Percentiles rank a stretch among this genome's conserved stretches.
These are phyloP conservation scores for Xanthoparmelia taractica DNA, from an alignment of 495 filamentous ascomycete species.

Conservation along the genomic window DNA sequence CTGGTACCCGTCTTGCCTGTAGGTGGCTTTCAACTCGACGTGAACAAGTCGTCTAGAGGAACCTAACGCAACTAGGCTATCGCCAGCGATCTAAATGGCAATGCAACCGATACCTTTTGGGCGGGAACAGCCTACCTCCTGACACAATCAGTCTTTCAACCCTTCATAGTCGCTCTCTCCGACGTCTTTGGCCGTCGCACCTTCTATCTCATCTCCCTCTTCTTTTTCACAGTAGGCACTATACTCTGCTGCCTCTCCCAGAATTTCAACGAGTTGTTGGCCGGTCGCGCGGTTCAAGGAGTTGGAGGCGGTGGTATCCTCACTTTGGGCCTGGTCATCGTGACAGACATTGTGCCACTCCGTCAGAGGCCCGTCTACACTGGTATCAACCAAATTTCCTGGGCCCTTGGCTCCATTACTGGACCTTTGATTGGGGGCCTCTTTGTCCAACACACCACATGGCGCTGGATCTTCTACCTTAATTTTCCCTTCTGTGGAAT, in stretches of 20 bases:
- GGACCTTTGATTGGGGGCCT: conserved; percentile 31
- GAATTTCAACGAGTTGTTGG: conserved; percentile 25
- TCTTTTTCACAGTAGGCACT: background rate
- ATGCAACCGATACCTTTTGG: conserved; percentile 47
- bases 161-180: conserved; percentile 42
- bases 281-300: conserved; percentile 34
- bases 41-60: background rate
- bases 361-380: conserved; percentile 33
- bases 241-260: background rate
- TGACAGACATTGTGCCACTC: conserved; percentile 36
- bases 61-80: conserved; percentile 24
- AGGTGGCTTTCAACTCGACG: background rate
- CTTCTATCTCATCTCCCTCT: background rate
- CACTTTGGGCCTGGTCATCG: conserved; percentile 27
- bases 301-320: conserved; percentile 33
- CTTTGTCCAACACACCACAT: conserved; percentile 33
- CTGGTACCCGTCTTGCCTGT: conserved; percentile 39
- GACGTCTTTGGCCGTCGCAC: background rate
- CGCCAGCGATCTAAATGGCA: conserved; percentile 37
- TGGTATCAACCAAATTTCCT: conserved; percentile 29
- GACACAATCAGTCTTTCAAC: conserved; percentile 40
- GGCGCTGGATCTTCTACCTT: conserved; percentile 39
- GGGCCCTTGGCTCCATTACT: conserved; percentile 31
- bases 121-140: conserved; percentile 48
- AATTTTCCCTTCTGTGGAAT: conserved; percentile 35